Evolutionary conservation across 78 protist species (phyloP).

Genomic region (Planoprotostelium fungivorum): DNA sequence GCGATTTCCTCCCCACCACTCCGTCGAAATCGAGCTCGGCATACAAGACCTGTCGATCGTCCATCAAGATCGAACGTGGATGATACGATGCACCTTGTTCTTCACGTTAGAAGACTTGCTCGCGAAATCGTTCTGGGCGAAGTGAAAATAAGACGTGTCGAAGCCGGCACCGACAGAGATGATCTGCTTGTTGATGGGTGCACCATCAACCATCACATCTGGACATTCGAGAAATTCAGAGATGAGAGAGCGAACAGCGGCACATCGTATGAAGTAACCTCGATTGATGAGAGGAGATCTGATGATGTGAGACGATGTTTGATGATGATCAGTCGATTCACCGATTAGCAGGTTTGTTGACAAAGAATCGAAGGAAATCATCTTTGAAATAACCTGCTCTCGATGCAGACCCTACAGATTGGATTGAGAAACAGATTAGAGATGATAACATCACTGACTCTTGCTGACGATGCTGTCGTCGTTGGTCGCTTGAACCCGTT

Average conservation of each 20-base stretch:
- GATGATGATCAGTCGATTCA: not conserved
- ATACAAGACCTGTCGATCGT: not conserved
- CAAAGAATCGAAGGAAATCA: not conserved
- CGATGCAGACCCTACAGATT: not conserved
- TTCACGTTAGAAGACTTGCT: not conserved
- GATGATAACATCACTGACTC: not conserved
- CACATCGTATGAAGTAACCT: constrained; percentile 3
- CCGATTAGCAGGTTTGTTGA: not conserved
- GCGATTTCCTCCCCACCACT: not conserved
- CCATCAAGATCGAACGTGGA: too few relatives aligned
- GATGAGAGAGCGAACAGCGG: not conserved
- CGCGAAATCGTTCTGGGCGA: not conserved
- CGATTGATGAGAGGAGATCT: constrained; percentile 8
- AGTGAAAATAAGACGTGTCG: not conserved
- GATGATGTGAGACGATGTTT: not conserved
- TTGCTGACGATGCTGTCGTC: constrained; percentile 13
- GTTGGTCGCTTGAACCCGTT: not conserved
- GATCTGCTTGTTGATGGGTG: not conserved
- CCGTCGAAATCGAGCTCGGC: not conserved
- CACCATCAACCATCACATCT: not conserved
- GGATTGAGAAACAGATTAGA: not conserved
- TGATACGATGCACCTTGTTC: not conserved
- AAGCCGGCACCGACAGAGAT: constrained; percentile 6
- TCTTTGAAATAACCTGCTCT: not conserved
- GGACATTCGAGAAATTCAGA: not conserved